Evolutionary conservation across 2,329 filamentous ascomycete species (phyloP).

Genomic region (Tolypocladium nubicola): DNA sequence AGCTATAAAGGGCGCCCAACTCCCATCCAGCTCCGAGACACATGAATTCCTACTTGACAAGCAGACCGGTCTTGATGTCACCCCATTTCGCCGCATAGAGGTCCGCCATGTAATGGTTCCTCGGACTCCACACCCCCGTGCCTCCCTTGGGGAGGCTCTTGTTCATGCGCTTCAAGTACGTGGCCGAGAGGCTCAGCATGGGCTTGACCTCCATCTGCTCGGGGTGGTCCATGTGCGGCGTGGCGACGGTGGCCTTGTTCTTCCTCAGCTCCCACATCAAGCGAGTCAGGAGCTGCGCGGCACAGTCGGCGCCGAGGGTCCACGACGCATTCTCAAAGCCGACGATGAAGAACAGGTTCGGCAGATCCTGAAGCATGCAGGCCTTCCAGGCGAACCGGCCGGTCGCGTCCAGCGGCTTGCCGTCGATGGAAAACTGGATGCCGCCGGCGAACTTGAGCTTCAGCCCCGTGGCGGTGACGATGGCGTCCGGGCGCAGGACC

Average conservation of each 20-base stretch:
- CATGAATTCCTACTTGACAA: neutral
- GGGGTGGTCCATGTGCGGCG: slow-evolving; percentile 27
- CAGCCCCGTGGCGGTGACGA: slow-evolving; percentile 56
- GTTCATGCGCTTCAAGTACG: slow-evolving; percentile 35
- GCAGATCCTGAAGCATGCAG: slow-evolving; percentile 51
- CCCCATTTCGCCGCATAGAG: slow-evolving; percentile 18
- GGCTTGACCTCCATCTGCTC: slow-evolving; percentile 25
- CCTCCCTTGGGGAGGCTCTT: slow-evolving; percentile 36
- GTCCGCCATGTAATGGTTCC: slow-evolving; percentile 17
- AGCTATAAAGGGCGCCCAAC: neutral
- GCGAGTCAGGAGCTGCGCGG: slow-evolving; percentile 35
- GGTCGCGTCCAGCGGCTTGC: slow-evolving; percentile 26
- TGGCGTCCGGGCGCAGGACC: slow-evolving; percentile 45
- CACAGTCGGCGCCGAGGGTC: slow-evolving; percentile 50
- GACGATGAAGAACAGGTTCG: slow-evolving; percentile 46
- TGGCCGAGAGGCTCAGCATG: slow-evolving; percentile 35
- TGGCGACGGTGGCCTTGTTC: slow-evolving; percentile 27
- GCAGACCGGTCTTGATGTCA: slow-evolving; percentile 13
- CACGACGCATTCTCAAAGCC: slow-evolving; percentile 52
- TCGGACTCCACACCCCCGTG: slow-evolving; percentile 19
- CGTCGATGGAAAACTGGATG: slow-evolving; percentile 40
- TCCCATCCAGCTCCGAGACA: neutral
- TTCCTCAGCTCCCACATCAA: slow-evolving; percentile 39
- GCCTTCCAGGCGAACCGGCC: slow-evolving; percentile 46
- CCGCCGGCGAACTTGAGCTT: slow-evolving; percentile 44